These are phyloP conservation scores for Candida oleophila DNA, from an alignment of 805 yeast species.

Conservation along the genomic window DNA sequence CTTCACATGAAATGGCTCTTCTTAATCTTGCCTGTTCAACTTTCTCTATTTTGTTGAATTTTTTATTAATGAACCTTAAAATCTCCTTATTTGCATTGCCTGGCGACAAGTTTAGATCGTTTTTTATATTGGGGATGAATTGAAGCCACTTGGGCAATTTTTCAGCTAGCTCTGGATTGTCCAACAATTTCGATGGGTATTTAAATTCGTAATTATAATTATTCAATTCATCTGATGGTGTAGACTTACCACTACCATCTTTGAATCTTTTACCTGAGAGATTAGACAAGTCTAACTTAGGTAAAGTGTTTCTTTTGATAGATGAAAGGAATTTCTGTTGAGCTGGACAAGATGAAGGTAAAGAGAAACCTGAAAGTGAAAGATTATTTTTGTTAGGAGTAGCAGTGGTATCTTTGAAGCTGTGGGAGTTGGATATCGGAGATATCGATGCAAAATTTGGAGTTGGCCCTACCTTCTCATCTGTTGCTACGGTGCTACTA, in stretches of 20 bases:
- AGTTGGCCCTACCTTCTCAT: slow-evolving; percentile 8
- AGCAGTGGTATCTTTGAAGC: slow-evolving; percentile 3
- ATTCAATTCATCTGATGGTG: slow-evolving; percentile 8
- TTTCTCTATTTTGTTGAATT: slow-evolving; percentile 38
- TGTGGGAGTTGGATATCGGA: slow-evolving; percentile 6
- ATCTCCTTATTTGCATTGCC: slow-evolving; percentile 17
- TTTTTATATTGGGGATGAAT: slow-evolving; percentile 18
- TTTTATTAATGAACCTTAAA: slow-evolving; percentile 21
- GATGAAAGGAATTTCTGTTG: slow-evolving; percentile 34
- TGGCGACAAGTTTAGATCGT: slow-evolving; percentile 7
- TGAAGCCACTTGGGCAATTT: slow-evolving; percentile 34
- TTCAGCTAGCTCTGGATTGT: slow-evolving; percentile 7
- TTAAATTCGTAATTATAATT: slow-evolving; percentile 22
- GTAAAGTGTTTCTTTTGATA: slow-evolving; percentile 31
- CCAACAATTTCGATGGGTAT: slow-evolving; percentile 17
- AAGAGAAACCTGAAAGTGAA: slow-evolving; percentile 37
- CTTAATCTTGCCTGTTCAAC: slow-evolving; percentile 38
- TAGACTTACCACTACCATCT: not conserved
- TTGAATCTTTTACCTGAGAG: slow-evolving; percentile 4
- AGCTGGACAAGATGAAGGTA: slow-evolving; percentile 40
- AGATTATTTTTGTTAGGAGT: not conserved
- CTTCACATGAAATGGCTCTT: slow-evolving; percentile 22
- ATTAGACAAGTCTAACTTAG: slow-evolving; percentile 19
- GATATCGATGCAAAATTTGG: slow-evolving; percentile 1
- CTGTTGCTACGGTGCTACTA: slow-evolving; percentile 2